phyloP scores from a whole-genome alignment of 257 asterid genomes.

The Ophiorrhiza pumila region DNA sequence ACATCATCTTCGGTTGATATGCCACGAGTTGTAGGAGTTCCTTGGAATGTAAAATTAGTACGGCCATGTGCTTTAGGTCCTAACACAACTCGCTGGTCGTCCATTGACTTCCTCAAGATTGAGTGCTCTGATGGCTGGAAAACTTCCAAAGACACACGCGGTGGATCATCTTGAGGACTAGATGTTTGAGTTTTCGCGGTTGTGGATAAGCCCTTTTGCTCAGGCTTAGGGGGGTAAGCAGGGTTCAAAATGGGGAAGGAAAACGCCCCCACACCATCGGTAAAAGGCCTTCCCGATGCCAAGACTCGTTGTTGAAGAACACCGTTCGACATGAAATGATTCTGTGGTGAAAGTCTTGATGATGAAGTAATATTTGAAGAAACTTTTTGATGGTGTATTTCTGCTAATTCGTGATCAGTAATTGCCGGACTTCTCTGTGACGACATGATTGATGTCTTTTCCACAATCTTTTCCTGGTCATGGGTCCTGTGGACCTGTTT shows the following conservation, averaged over 20 bases:
- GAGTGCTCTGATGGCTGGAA: constrained; percentile 50
- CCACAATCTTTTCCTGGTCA: constrained; percentile 8
- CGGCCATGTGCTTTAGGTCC: not conserved
- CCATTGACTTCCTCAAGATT: constrained; percentile 25
- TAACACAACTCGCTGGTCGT: not conserved
- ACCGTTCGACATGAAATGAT: constrained; percentile 22
- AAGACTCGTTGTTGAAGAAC: constrained; percentile 46
- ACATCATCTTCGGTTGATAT: constrained; percentile 63
- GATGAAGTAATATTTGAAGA: constrained; percentile 16
- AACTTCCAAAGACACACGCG: constrained; percentile 61
- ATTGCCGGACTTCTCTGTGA: constrained; percentile 19
- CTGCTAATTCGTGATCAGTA: constrained; percentile 10
- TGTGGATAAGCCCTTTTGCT: constrained; percentile 8
- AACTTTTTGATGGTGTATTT: constrained; percentile 19
- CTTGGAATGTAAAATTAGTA: constrained; percentile 18
- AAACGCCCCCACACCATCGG: constrained; percentile 30
- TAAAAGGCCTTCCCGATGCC: constrained; percentile 38
- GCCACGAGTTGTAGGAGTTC: constrained; percentile 52
- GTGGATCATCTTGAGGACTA: constrained; percentile 41
- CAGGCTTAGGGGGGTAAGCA: constrained; percentile 21
- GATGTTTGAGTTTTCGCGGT: constrained; percentile 19
- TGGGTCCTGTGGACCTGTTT: constrained; percentile 17
- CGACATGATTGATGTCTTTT: constrained; percentile 16
- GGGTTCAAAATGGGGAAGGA: constrained; percentile 63
- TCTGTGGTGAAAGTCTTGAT: constrained; percentile 21